Base-by-base conservation (phyloP, 768 basidiomycete genomes). In the Lactarius psammicola region DNA sequence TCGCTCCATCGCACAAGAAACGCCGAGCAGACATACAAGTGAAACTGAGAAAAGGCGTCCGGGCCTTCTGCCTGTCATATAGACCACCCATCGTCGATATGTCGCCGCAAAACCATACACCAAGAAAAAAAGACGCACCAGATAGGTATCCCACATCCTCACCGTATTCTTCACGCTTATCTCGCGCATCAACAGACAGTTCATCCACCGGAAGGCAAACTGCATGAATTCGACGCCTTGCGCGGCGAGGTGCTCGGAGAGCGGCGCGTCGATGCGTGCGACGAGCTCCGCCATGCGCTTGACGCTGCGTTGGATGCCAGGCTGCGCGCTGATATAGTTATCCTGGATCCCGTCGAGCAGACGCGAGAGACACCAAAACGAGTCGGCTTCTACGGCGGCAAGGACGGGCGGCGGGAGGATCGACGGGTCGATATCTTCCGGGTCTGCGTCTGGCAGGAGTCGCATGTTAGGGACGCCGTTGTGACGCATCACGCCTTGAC, bases 201-300 rank as follows among this genome's bases (percentile, higher is more conserved):
- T 98, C 95, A 99, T 98, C 97, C 97, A 99, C 59, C 97, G 85
- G 78, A 99, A 99, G 44, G 97, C 96, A 72, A 99, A 99, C 75
- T 99, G 97, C 89, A 99, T 97, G 74, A 97, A 99, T 79, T 98
- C 95, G 70, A 99, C 95, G 72, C 91, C 92, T 77, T 99, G 90
- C 13, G 87, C 79, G 68, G 89, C 88, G 59, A 99, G 82, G 77
- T 99, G 97, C 8, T 85, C 79, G 5, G 88, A 83, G n/a, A 99
- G 83, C 2, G 94, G 93, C 23, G 89, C 86, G 78, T 97, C 93
- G 63, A 96, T 94, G 58, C 95, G 84, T 23, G 87, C 86, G 58
- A 98, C 94, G 38, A 98, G 83, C 69, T 95, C 94, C 10, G 91
- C 86, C 95, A 98, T 98, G 67, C 95, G 84, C 71, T 88, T 86